phyloP scores from a whole-genome alignment of 176 grass and related monocot genomes.

The Luzula sylvatica region DNA sequence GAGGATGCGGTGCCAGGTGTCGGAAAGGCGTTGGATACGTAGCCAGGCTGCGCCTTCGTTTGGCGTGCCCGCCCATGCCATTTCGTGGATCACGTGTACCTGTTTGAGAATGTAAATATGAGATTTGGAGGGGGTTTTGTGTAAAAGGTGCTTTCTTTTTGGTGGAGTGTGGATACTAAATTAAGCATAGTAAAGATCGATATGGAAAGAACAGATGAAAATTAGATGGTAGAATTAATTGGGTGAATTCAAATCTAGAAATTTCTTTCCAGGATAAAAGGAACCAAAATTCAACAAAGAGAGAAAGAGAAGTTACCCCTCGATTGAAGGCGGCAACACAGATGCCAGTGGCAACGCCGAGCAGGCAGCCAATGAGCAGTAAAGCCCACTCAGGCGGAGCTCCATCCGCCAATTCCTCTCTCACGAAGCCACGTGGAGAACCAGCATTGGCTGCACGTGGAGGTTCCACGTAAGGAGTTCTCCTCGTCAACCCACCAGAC shows the following conservation, averaged over 20 bases:
- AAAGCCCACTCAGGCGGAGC: slow-evolving; percentile 98
- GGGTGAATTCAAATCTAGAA: too few species aligned
- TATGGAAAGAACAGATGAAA: too few species aligned
- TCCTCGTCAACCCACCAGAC: slow-evolving; percentile 16
- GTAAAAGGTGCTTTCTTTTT: not conserved
- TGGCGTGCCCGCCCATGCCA: slow-evolving; percentile 97
- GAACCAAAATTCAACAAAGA: too few species aligned
- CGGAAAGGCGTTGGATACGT: slow-evolving; percentile 74
- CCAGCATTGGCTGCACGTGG: slow-evolving; percentile 8
- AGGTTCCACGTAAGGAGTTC: not conserved
- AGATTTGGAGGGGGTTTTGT: not conserved
- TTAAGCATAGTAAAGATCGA: too few species aligned
- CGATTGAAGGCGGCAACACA: slow-evolving; percentile 89
- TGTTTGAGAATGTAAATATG: slow-evolving; percentile 20
- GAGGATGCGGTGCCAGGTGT: slow-evolving; percentile 95
- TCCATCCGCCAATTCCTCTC: slow-evolving; percentile 51
- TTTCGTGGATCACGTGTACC: slow-evolving; percentile 96
- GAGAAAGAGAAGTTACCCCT: slow-evolving; percentile 31
- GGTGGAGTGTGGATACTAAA: too few species aligned
- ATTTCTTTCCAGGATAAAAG: too few species aligned
- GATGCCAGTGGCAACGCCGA: slow-evolving; percentile 78
- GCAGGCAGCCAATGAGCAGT: slow-evolving; percentile 88
- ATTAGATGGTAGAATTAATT: too few species aligned
- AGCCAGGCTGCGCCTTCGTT: slow-evolving; percentile 93
- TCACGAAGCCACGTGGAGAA: slow-evolving; percentile 39